Base-by-base conservation (phyloP, 164 flowering plant species). In the Kingdonia uniflora region DNA sequence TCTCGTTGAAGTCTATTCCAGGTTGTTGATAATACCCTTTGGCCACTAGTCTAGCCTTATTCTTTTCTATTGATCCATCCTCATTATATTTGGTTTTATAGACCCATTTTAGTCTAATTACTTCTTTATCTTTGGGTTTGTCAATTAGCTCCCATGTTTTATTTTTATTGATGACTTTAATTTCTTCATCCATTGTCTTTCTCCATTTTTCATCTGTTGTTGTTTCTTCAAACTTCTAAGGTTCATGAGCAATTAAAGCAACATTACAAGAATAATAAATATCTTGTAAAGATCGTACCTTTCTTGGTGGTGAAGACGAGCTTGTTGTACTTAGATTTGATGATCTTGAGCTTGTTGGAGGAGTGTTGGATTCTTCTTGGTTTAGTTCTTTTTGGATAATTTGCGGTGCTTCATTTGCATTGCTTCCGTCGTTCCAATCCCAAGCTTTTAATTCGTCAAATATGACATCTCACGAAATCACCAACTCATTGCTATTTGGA, bases 401-500 rank as follows among this genome's bases (percentile, higher is more conserved):
- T 14, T 1, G 10, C n/a, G 47, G 24, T 11, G n/a, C 13, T 39
- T 25, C 16, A 4, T 20, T 25, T 2, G 22, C 23, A 1, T 14
- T 11, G n/a, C 17, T 29, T 14, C 20, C 43, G 15, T 16, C 29
- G 1, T 51, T 42, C 51, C 50, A 33, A 3, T 20, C 21, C 51
- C 51, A 51, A 10, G 51, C 26, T 14, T 20, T 19, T 11, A 33
- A 5, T 19, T 52, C 56, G 26, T 59, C 39, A 44, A 44, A 59
- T 11, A 59, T 43, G 7, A 42, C 56, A 43, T 59, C 56, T 50
- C 10, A 19, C 1, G 51, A 35, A 43, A 52, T 42, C 1, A 35
- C 37, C n/a, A 43, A 29, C 2, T 26, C 35, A 42, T 52, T 59
- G 2, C 44, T 59, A 10, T 14, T 20, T 14, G 56, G 63, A 33